phyloP scores from a whole-genome alignment of 1,284 basidiomycete genomes.

The Cutaneotrichosporon cutaneum region DNA sequence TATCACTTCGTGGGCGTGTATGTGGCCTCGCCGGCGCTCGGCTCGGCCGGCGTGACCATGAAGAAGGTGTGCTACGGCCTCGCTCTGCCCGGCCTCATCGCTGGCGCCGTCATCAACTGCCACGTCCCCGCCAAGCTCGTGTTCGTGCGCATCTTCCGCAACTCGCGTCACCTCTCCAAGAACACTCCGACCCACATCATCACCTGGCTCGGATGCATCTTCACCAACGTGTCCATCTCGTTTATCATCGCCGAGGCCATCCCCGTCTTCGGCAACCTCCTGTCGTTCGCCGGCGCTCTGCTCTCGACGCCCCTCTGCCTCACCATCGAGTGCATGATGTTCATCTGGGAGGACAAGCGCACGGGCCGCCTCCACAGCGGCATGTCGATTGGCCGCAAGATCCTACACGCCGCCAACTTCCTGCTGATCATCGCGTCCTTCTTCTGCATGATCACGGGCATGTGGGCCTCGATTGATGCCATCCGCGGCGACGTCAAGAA shows the following conservation, averaged over 20 bases:
- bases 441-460: conserved; percentile 37
- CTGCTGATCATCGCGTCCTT: conserved; percentile 31
- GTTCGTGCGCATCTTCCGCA: conserved; percentile 63
- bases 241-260: conserved; percentile 28
- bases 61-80: conserved; percentile 48
- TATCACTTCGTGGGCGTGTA: conserved; percentile 21
- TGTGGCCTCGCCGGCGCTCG: conserved; percentile 41
- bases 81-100: conserved; percentile 42
- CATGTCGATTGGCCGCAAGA: conserved; percentile 10
- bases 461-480: conserved; percentile 29
- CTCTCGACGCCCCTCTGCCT: conserved; percentile 24
- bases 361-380: conserved; percentile 8
- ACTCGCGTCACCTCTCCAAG: conserved; percentile 60
- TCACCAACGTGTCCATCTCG: conserved; percentile 14
- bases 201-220: conserved; percentile 55
- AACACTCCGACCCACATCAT: conserved; percentile 58
- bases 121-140: conserved; percentile 60
- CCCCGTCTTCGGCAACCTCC: conserved; percentile 29
- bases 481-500: conserved; percentile 23
- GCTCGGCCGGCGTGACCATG: conserved; percentile 46
- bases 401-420: conserved; percentile 29
- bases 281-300: conserved; percentile 34
- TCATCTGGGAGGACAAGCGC: conserved; percentile 31
- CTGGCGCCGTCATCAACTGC: conserved; percentile 35
- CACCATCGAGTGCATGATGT: conserved; percentile 33